Base-by-base conservation (phyloP, 2,329 filamentous ascomycete genomes). In the Ascochyta lentis region DNA sequence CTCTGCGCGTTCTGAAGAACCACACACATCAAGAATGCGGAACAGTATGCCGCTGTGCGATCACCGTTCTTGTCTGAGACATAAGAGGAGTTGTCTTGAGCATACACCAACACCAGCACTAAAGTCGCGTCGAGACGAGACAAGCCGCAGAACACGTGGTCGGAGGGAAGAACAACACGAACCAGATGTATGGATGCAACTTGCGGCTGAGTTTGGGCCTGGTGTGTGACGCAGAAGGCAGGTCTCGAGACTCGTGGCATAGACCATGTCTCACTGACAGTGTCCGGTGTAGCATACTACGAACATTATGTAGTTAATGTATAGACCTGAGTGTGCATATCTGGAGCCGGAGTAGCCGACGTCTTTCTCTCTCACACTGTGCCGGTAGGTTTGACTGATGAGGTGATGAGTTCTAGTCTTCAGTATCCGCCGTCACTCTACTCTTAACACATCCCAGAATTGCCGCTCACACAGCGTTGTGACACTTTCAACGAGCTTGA, bases 131-230 rank as follows among this genome's bases (percentile, higher is more conserved):
- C 19, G 19, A 4, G 16, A 39, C 22, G 4, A n/a, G 19, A 16
- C 37, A 39, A 29, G 43, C 23, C 49, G 42, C 12, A 47, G 23
- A 6, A n/a, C 43, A 42, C 23, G 22, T 37, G 42, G 23, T 15
- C 6, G 9, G 1, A 15, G 23, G 34, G 41, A 29, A 37, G 29
- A 23, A 24, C 42, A 19, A 6, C 27, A 29, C 26, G 37, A 46
- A 22, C n/a, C 27, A 6, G 53, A 55, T 38, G 24, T 55, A 6
- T 55, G 53, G 46, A 41, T 55, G 42, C 29, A 55, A n/a, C 35
- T 55, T n/a, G 41, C 41, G 3, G 4, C n/a, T 24, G 53, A 47
- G 12, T 55, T 33, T 34, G 12, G 10, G 19, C 10, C 19, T 40
- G 34, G 41, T 15, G 15, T 19, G 35, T 55, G 46, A 46, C 16